phyloP scores from a whole-genome alignment of 768 basidiomycete genomes.

The Tricholomella constricta region DNA sequence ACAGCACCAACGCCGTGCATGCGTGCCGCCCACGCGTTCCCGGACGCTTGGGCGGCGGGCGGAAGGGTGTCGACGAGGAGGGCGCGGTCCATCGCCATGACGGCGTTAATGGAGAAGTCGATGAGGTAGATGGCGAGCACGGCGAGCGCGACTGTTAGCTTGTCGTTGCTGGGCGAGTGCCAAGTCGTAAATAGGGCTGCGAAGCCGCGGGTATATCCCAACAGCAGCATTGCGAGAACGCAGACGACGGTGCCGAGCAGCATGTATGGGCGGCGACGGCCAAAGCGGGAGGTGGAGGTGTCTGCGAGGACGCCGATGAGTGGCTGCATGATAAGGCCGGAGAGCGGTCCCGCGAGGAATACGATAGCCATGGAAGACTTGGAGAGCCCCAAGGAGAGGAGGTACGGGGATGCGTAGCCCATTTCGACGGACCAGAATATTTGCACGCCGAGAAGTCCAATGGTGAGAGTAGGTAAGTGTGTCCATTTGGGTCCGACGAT shows the following conservation, averaged over 20 bases:
- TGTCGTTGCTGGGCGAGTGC: constrained; percentile 50
- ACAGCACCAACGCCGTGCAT: constrained; percentile 90
- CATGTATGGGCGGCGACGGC: constrained; percentile 87
- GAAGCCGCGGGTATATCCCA: constrained; percentile 80
- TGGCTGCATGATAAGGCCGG: constrained; percentile 90
- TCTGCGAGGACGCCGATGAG: constrained; percentile 89
- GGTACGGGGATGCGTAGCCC: constrained; percentile 89
- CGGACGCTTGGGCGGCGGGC: constrained; percentile 70
- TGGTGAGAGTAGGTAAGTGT: constrained; percentile 68
- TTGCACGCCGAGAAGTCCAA: constrained; percentile 83
- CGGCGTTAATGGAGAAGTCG: constrained; percentile 64
- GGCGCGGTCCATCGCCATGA: constrained; percentile 89
- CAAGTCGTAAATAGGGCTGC: constrained; percentile 49
- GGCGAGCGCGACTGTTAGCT: constrained; percentile 75
- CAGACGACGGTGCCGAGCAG: constrained; percentile 67
- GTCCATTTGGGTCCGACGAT: constrained; percentile 71
- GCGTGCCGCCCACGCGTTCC: constrained; percentile 95
- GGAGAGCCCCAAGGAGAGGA: constrained; percentile 83
- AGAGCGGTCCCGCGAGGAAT: constrained; percentile 89
- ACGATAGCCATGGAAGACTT: constrained; percentile 89
- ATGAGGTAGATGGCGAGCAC: constrained; percentile 54
- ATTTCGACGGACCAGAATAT: constrained; percentile 95
- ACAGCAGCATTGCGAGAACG: constrained; percentile 70
- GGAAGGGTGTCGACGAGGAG: constrained; percentile 87
- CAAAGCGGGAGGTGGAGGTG: constrained; percentile 79